Conservation (phyloP, 352 stramenopile genomes). For the Bremia lactucae region DNA sequence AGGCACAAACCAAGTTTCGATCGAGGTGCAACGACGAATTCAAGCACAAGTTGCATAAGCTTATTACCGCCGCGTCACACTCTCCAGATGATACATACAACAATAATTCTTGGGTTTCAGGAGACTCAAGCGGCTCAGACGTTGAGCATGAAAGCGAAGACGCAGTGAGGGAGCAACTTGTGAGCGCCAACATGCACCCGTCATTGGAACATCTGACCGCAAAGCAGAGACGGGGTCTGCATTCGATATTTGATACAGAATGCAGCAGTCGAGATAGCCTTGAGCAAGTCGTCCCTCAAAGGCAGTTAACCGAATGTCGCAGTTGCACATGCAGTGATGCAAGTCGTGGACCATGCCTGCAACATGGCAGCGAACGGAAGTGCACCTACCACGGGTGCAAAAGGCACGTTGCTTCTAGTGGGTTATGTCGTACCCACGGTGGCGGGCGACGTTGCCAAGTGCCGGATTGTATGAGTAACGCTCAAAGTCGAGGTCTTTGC, state of each 20-base stretch:
- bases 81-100: slow-evolving; percentile 4
- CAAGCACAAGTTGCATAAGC: slow-evolving; percentile 7
- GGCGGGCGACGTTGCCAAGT: slow-evolving; percentile 73
- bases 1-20: neutral
- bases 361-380: slow-evolving; percentile 63
- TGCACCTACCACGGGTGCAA: slow-evolving; percentile 51
- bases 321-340: slow-evolving; percentile 43
- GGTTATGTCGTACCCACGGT: slow-evolving; percentile 72
- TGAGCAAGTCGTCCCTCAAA: slow-evolving; percentile 60
- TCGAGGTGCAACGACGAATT: slow-evolving; percentile 1
- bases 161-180: slow-evolving; percentile 6
- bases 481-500: slow-evolving; percentile 71
- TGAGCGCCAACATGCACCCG: slow-evolving; percentile 4
- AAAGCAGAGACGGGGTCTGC: slow-evolving; percentile 49
- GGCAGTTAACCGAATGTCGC: slow-evolving; percentile 24
- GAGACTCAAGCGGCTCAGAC: slow-evolving; percentile 13
- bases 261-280: slow-evolving; percentile 35
- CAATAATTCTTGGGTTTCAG: slow-evolving; percentile 6
- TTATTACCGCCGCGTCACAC: slow-evolving; percentile 15
- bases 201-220: slow-evolving; percentile 24
- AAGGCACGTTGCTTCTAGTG: slow-evolving; percentile 71
- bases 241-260: slow-evolving; percentile 43
- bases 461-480: slow-evolving; percentile 61
- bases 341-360: slow-evolving; percentile 47
- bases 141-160: slow-evolving; percentile 17